These are phyloP conservation scores for Petasospora rhodanensis DNA, from an alignment of 1,139 yeast genomes.

Conservation along the genomic window DNA sequence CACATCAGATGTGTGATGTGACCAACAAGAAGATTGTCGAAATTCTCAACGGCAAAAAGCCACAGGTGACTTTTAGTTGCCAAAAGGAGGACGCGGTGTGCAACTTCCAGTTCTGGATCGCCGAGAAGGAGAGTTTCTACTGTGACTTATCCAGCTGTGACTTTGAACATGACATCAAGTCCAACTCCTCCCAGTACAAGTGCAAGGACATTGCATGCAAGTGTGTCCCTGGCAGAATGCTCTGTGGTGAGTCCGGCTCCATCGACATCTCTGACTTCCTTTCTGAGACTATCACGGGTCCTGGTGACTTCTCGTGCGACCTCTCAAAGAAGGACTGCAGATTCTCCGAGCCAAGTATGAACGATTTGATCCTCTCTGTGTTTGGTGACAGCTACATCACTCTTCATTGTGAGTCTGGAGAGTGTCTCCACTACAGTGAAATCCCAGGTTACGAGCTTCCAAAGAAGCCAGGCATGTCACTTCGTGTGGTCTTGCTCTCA, in stretches of 20 bases:
- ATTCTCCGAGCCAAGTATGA: conserved; percentile 95
- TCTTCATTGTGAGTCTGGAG: conserved; percentile 76
- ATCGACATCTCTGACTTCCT: conserved; percentile 92
- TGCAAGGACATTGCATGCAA: conserved; percentile 77
- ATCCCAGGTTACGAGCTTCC: conserved; percentile 86
- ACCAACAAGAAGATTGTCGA: conserved; percentile 82
- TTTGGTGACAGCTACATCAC: conserved; percentile 92
- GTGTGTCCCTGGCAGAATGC: conserved; percentile 87
- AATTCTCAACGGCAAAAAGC: conserved; percentile 72
- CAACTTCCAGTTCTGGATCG: conserved; percentile 96
- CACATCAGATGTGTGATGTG: conserved; percentile 92
- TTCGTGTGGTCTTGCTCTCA: conserved; percentile 47
- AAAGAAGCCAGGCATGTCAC: conserved; percentile 45
- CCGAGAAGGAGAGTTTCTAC: conserved; percentile 79
- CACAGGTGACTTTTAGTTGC: conserved; percentile 92
- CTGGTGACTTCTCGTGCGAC: conserved; percentile 88
- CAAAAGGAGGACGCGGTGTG: conserved; percentile 62
- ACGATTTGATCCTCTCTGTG: conserved; percentile 79
- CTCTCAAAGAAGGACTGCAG: conserved; percentile 54
- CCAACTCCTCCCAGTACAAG: conserved; percentile 68
- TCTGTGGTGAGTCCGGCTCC: conserved; percentile 91
- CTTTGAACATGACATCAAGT: conserved; percentile 57
- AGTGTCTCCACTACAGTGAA: conserved; percentile 87
- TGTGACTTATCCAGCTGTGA: conserved; percentile 75
- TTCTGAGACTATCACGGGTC: conserved; percentile 85